Conservation (phyloP, 2,329 filamentous ascomycete species). For the Pseudophaeomoniella oleicola region DNA sequence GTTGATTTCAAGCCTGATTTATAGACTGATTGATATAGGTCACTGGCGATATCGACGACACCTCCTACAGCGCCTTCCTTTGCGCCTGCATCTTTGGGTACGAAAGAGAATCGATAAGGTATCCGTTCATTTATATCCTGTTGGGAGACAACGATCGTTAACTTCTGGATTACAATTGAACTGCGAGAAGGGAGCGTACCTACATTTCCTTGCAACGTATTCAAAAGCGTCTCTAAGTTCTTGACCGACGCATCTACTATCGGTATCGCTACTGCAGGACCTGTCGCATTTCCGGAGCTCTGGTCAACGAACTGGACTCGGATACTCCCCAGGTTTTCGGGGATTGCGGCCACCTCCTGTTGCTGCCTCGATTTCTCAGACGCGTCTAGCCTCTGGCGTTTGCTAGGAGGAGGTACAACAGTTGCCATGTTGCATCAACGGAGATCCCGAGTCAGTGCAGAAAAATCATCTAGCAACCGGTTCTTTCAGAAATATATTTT, state of each 20-base stretch:
- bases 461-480: too few species aligned
- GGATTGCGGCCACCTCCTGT: conserved; percentile 55
- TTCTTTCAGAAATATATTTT: too few species aligned
- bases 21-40: conserved; percentile 36
- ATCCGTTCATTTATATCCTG: conserved; percentile 46
- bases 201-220: conserved; percentile 67
- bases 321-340: conserved; percentile 58
- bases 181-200: too few species aligned
- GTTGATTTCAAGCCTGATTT: conserved; percentile 37
- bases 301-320: conserved; percentile 81
- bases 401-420: conserved; percentile 67
- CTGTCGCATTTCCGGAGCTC: conserved; percentile 53
- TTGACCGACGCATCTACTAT: conserved; percentile 75
- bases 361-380: conserved; percentile 59
- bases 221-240: conserved; percentile 76
- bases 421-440: conserved; percentile 57
- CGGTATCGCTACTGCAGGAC: conserved; percentile 58
- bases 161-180: too few species aligned
- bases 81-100: not conserved
- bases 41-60: conserved; percentile 29
- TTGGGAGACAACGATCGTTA: conserved; percentile 2
- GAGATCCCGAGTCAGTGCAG: too few species aligned
- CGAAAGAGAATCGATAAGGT: conserved; percentile 50
- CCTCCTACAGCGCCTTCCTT: conserved; percentile 18
- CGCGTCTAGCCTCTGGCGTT: conserved; percentile 66